Base-by-base conservation (phyloP, 495 filamentous ascomycete species). In the Aspergillus affinis region DNA sequence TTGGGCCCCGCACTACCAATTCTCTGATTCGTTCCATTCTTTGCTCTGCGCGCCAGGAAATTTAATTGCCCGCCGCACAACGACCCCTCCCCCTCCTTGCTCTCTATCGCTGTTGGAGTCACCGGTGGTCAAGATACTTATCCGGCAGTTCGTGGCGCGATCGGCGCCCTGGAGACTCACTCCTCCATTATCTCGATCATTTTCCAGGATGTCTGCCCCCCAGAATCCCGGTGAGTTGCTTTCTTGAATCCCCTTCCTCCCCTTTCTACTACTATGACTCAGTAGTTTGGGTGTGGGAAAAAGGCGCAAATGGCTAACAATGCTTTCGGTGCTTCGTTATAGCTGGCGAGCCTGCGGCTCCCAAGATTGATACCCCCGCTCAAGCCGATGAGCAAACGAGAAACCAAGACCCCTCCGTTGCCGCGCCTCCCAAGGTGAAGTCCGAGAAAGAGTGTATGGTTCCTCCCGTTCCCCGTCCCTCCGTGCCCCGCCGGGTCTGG, bases 181-280 rank as follows among this genome's bases (percentile, higher is more conserved):
- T 72, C 68, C 68, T 70, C 72, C 71, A 63, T 62, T 65, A 63
- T 74, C 75, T 73, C 72, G 76, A 74, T 68, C 74, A 67, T 77
- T 75, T 67, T 72, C 78, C 60, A 84, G 72, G 72, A 87, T 86
- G 84, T 79, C 81, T 68, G 83, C 77, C 52, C 79, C 82, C 65
- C 77, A 78, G 57, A 83, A 82, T 59, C 80, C 81, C 55, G 79
- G 81, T 84, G 69, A 67, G 81, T 71, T 15, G 36, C 36, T 32
- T 32, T 26, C 29, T 32, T 32, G 29, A 32, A 26, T n/a, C 23
- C 23, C 4, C 23, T 2, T 26, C 13, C 13, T 15, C 19, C 18
- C 20, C 47, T 32, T 36, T 17, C 15, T 53, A n/a, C 23, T 47
- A n/a, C 36, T 36, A 58, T 27, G 12, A 48, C 36, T 48, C 46